Evolutionary conservation across 2,329 filamentous ascomycete genomes (phyloP), one percentile per base, ranked within the genome.

Genomic region (Claviceps fusiformis): DNA sequence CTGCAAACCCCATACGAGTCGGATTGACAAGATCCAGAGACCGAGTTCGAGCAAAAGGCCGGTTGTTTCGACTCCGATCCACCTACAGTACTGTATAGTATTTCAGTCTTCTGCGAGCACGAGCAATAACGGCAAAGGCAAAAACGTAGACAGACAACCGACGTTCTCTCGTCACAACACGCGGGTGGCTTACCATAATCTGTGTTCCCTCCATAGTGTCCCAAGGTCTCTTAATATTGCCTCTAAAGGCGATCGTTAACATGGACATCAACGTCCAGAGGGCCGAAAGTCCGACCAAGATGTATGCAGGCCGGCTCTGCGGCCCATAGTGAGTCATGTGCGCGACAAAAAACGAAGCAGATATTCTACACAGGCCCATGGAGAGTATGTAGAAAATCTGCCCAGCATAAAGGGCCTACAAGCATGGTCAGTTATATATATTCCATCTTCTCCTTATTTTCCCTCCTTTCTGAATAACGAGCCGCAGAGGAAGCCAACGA

Each of bases 311-410:
- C n/a, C 51, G 27, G 17, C 31, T 35, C 27, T 58, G 55, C 15
- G 53, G 53, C 10, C 53, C 55, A 33, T 52, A 53, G 11, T 55
- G 54, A 13, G 57, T 50, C 17, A 58, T 49, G 13, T 57, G 53
- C 35, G 54, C 51, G 11, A 58, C 39, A 9, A 57, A 50, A 5
- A 57, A 50, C 5, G 55, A 54, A 1, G 53, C 52, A 41, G 57
- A 54, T 37, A 54, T 39, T 46, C 37, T 55, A 13, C 50, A 57
- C 11, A 57, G 35, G 3, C 57, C 57, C n/a, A 54, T 43, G 9
- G 53, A 48, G 37, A 57, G 17, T 4, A 57, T n/a, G 31, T 58
- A 57, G 15, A 54, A 45, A n/a, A 52, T 50, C 1, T 58, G 57
- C 4, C 47, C 45, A 4, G 41, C 39, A 29, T 58, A 55, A 29